Base-by-base conservation (phyloP, 768 basidiomycete species). In the Mycena kentingensis region DNA sequence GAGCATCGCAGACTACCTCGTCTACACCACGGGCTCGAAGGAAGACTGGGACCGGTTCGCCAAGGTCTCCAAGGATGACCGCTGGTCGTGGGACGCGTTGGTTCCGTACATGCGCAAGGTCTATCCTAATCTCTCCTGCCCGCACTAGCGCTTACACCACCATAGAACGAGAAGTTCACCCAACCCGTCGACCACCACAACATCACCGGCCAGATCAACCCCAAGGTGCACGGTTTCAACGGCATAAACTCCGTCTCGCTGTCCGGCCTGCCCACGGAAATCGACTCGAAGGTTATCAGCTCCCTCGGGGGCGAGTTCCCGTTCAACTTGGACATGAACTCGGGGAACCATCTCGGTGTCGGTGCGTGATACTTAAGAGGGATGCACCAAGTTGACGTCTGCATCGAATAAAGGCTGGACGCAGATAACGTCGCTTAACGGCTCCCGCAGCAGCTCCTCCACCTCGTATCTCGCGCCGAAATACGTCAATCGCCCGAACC, bases 321-420 rank as follows among this genome's bases (percentile, higher is more conserved):
- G 2, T 73, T 63, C 55, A 70, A 68, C 36, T 12, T 58, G 12
- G 73, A 75, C 52, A 61, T 65, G 49, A 72, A 74, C 52, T 61
- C 63, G 10, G 73, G 73, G 1, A 47, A 52, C 19, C 58, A 42
- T 2, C 27, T 62, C 16, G 60, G 60, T 7, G 37, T 56, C 12
- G 54, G 57, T 55, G n/a, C 5, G 26, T 50, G 3, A n/a, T 18
- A 25, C 15, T 13, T n/a, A n/a, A n/a, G n/a, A n/a, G n/a, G n/a
- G 13, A 45, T 36, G 3, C n/a, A 21, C 11, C 15, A 4, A 3
- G 18, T 4, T 21, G 6, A 35, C 25, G 43, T 28, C 22, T 39
- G 5, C 27, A 18, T n/a, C 19, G 3, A 34, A 62, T n/a, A n/a
- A n/a, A n/a, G 64, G 61, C 19, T 64, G 60, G 60, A 37, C 55